Percentiles rank a stretch among this genome's conserved stretches.
phyloP scores from a whole-genome alignment of 768 basidiomycete species.

The Fibroporia radiculosa region DNA sequence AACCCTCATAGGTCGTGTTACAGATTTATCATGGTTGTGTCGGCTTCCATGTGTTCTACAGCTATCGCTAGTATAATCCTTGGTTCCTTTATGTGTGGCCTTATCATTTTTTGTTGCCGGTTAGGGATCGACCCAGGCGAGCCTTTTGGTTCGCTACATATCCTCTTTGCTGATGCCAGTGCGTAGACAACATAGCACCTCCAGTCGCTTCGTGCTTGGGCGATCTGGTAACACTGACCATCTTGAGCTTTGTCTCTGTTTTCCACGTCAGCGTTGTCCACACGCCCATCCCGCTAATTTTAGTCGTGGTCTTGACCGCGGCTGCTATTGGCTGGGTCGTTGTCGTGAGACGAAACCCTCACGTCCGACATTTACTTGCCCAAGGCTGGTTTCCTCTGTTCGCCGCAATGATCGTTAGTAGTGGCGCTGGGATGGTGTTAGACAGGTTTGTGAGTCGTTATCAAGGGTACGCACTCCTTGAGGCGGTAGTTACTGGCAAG shows the following conservation, averaged over 20 bases:
- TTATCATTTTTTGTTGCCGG: conserved; percentile 72
- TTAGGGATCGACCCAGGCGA: conserved; percentile 79
- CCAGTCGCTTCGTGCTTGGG: conserved; percentile 91
- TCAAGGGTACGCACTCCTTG: conserved; percentile 80
- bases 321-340: conserved; percentile 41
- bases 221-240: conserved; percentile 82
- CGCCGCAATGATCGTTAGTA: conserved; percentile 83
- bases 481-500: conserved; percentile 81
- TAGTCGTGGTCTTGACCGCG: conserved; percentile 43
- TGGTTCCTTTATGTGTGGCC: conserved; percentile 86
- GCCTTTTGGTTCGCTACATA: conserved; percentile 9
- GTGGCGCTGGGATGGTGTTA: conserved; percentile 84
- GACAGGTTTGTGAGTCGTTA: conserved; percentile 85
- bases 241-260: conserved; percentile 71
- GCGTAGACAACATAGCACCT: conserved; percentile 87
- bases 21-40: conserved; percentile 72
- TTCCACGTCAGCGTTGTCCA: conserved; percentile 59
- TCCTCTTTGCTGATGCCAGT: neutral
- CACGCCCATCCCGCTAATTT: conserved; percentile 53
- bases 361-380: conserved; percentile 63
- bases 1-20: conserved; percentile 4
- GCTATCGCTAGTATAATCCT: conserved; percentile 70
- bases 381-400: conserved; percentile 90
- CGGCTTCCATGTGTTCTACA: conserved; percentile 75
- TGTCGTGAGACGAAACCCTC: conserved; percentile 55